Evolutionary conservation across 1,284 basidiomycete genomes (phyloP).

Genomic region (Omphalotus olearius): DNA sequence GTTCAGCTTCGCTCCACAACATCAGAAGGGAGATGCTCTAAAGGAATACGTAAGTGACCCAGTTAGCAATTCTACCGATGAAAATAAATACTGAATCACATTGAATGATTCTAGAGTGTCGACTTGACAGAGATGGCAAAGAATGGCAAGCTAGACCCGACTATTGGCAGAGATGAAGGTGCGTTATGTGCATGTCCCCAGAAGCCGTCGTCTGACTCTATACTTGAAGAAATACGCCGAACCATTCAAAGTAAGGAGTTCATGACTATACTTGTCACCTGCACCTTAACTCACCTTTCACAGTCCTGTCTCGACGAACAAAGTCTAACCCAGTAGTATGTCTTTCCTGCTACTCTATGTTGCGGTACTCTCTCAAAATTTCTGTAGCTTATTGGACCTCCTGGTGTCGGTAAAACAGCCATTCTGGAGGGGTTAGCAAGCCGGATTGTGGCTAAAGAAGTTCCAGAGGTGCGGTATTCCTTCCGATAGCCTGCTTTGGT

Average conservation of each 20-base stretch:
- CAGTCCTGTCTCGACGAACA: constrained; percentile 75
- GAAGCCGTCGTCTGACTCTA: constrained; percentile 2
- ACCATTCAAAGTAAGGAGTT: constrained; percentile 76
- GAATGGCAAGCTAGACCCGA: constrained; percentile 85
- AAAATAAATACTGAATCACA: neutral
- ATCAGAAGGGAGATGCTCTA: constrained; percentile 77
- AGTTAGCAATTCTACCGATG: neutral
- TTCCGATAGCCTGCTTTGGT: neutral
- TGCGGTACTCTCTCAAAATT: neutral
- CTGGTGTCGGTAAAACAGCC: constrained; percentile 89
- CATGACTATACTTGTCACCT: neutral
- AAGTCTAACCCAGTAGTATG: constrained; percentile 79
- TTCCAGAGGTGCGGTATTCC: constrained; percentile 67
- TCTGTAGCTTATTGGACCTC: constrained; percentile 57
- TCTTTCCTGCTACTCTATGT: constrained; percentile 2
- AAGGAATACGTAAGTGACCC: constrained; percentile 70
- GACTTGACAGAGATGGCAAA: constrained; percentile 83
- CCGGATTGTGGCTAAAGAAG: constrained; percentile 86
- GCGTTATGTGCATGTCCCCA: constrained; percentile 11
- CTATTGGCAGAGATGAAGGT: constrained; percentile 86
- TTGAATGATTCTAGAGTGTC: constrained; percentile 47
- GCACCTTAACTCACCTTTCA: constrained; percentile 15
- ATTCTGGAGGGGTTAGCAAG: constrained; percentile 90
- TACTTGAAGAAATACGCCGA: constrained; percentile 70
- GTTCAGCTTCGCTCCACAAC: constrained; percentile 49